Evolutionary conservation across 768 basidiomycete species (phyloP), one percentile per base, ranked within the genome.

Genomic region (Boletellus sp.): DNA sequence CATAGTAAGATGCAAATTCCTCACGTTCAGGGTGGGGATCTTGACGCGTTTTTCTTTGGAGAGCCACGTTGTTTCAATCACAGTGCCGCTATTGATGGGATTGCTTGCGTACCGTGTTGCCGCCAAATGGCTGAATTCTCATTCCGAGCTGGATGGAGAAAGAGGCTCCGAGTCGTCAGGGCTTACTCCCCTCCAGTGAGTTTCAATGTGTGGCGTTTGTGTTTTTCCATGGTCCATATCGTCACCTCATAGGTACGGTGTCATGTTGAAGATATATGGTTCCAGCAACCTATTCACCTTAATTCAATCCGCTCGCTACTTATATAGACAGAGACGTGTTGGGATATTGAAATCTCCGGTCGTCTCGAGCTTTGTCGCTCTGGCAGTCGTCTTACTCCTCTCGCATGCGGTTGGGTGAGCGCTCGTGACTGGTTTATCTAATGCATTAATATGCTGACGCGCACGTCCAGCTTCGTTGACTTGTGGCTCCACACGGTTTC

Each of bases 241-340:
- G 17, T 37, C 5, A 15, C 13, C 31, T 45, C 8, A 12, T 16
- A 46, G 45, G 26, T 46, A 37, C 26, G 45, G 45, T 7, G 16
- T 46, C 26, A 38, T 46, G 45, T 38, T 46, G 45, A 46, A 38
- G 26, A 46, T 46, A 46, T 46, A 46, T 38, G 45, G 45, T 20
- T 46, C 45, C 19, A 46, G 45, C 26, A 46, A 46, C 32, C 20
- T 46, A 7, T 46, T 46, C 13, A 31, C 45, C 7, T 46, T 46
- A 9, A 11, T 46, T 9, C 45, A 46, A 38, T 37, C 45, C 19
- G 45, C 36, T 12, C 45, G 26, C n/a, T 46, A 46, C 24, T 17
- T 46, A 1, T 46, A 46, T 19, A 28, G 36, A 20, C 36, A 46
- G 19, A 46, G 19, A 28, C 28, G 36, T 36, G 12, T 19, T 38